A percentile compares a stretch with the other conserved stretches of the same genome.
Evolutionary conservation across 352 stramenopile genomes (phyloP).

Genomic region (Phytophthora rubi): DNA sequence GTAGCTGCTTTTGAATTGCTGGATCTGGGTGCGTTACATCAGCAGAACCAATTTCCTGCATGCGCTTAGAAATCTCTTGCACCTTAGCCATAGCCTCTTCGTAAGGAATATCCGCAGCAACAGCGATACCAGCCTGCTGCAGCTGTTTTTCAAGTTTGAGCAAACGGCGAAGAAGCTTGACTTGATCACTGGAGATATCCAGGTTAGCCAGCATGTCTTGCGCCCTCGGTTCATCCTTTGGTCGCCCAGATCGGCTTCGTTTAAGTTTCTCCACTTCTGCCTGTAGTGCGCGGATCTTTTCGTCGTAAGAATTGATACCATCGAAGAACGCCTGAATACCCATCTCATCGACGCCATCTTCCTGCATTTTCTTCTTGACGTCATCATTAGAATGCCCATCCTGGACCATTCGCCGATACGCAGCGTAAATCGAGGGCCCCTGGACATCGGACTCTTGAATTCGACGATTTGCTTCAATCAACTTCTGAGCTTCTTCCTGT

Average conservation of each 20-base stretch:
- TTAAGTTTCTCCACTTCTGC: constrained; percentile 87
- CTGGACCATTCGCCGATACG: constrained; percentile 75
- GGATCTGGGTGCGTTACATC: constrained; percentile 89
- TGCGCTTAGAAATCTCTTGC: constrained; percentile 89
- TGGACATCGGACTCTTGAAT: constrained; percentile 74
- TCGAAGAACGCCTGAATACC: constrained; percentile 85
- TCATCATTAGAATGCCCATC: constrained; percentile 73
- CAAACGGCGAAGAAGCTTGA: constrained; percentile 78
- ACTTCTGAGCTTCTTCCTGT: constrained; percentile 79
- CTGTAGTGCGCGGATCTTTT: constrained; percentile 83
- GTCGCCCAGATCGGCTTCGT: constrained; percentile 53
- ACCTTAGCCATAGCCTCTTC: constrained; percentile 92
- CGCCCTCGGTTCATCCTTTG: constrained; percentile 58
- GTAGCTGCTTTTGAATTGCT: constrained; percentile 81
- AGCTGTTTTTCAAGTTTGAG: constrained; percentile 88
- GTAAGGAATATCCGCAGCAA: constrained; percentile 94
- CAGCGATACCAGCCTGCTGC: constrained; percentile 84
- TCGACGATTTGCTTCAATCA: constrained; percentile 86
- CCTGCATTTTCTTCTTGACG: constrained; percentile 78
- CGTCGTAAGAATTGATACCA: constrained; percentile 83
- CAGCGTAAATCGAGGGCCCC: constrained; percentile 60
- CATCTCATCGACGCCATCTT: constrained; percentile 75
- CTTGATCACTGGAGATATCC: constrained; percentile 79
- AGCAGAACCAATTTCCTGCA: constrained; percentile 92
- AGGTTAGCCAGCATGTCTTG: constrained; percentile 76